These are phyloP conservation scores for Cryptococcus deneoformans DNA, from an alignment of 1,284 basidiomycete species.

Conservation along the genomic window DNA sequence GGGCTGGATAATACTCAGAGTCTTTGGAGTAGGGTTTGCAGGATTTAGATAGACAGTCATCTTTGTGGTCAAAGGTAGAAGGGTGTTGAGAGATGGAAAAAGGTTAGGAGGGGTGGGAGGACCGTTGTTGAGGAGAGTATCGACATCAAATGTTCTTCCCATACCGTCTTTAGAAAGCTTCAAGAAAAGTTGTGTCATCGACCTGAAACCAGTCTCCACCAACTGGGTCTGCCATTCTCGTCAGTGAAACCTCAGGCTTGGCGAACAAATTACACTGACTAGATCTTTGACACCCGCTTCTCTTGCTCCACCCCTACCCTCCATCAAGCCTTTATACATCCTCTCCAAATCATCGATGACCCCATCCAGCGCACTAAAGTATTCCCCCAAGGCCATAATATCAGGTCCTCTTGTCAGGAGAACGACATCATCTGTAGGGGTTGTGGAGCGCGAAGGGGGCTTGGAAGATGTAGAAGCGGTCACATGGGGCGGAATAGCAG, in stretches of 20 bases:
- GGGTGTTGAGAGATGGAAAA: constrained; percentile 28
- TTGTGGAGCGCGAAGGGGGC: constrained; percentile 15
- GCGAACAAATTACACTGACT: constrained; percentile 20
- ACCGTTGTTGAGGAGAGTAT: constrained; percentile 21
- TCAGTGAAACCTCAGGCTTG: not conserved
- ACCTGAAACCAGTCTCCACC: constrained; percentile 38
- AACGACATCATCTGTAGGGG: constrained; percentile 36
- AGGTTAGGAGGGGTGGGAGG: constrained; percentile 33
- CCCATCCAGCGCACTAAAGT: constrained; percentile 39
- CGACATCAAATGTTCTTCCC: constrained; percentile 24
- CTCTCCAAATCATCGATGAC: constrained; percentile 45
- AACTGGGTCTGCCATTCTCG: constrained; percentile 25
- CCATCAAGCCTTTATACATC: constrained; percentile 40
- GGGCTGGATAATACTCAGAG: constrained; percentile 22
- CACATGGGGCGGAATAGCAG: not conserved
- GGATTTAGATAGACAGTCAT: constrained; percentile 17
- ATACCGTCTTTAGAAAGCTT: constrained; percentile 33
- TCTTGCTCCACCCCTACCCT: constrained; percentile 40
- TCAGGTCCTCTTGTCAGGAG: constrained; percentile 38
- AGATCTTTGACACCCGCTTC: constrained; percentile 44
- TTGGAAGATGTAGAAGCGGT: constrained; percentile 21
- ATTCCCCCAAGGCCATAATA: constrained; percentile 40
- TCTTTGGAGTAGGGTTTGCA: constrained; percentile 24
- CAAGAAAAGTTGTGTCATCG: constrained; percentile 35
- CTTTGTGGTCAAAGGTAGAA: constrained; percentile 22